Conservation (phyloP, 148 eudicot genomes). For the Salicornia ramosissima region DNA sequence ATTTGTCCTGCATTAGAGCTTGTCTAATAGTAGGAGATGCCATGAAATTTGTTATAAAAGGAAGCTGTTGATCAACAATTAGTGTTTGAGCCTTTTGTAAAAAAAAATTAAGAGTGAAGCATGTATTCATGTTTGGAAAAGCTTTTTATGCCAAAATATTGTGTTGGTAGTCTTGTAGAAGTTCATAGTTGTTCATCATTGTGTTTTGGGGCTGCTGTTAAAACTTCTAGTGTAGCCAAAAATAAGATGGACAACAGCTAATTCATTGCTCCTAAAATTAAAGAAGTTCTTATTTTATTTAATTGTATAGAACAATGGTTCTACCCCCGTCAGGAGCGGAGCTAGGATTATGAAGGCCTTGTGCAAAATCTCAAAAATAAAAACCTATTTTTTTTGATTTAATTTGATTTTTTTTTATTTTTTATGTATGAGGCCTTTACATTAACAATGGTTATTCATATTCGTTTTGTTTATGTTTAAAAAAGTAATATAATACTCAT, state of each 20-base stretch:
- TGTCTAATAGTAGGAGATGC: constrained; percentile 1
- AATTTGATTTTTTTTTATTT: no score
- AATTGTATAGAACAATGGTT: no score
- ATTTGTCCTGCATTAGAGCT: not conserved
- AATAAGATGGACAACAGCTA: not conserved
- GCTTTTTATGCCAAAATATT: not conserved
- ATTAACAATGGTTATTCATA: no score
- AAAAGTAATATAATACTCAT: no score
- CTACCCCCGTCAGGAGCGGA: no score
- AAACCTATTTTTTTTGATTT: no score
- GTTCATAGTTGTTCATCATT: not conserved
- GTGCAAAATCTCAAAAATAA: no score
- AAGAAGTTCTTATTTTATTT: not conserved
- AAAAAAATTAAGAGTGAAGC: constrained; percentile 18
- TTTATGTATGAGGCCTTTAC: no score
- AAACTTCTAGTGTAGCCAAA: not conserved
- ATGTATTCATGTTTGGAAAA: constrained; percentile 9
- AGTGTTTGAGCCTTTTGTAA: constrained; percentile 19
- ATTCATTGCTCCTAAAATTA: not conserved
- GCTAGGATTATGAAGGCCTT: no score
- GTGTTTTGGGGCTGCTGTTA: not conserved
- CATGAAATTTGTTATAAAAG: constrained; percentile 7
- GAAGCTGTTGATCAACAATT: not conserved
- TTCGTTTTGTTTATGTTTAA: no score
- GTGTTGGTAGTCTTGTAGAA: constrained; percentile 2